Evolutionary conservation across 2,329 filamentous ascomycete genomes (phyloP).

Genomic region (Ophiostoma sp.): DNA sequence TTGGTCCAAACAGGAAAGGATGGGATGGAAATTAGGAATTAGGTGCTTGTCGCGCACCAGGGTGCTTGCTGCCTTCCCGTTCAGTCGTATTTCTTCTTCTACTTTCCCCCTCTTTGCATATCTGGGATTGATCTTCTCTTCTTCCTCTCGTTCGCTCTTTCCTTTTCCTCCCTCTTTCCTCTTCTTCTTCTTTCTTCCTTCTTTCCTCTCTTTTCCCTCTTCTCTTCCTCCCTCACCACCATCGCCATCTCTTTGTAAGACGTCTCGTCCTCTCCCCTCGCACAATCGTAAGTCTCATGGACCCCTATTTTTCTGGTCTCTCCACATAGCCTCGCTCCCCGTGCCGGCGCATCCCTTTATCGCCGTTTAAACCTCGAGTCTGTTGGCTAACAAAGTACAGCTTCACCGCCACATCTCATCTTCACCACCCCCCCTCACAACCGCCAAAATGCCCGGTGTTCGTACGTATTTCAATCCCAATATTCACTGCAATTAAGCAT

Average conservation of each 20-base stretch:
- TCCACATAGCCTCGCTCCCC: neutral
- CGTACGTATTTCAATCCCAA: constrained; percentile 39
- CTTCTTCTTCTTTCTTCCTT: neutral
- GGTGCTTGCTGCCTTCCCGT: constrained; percentile 14
- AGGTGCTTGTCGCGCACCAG: constrained; percentile 8
- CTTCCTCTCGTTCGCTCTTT: constrained; percentile 9
- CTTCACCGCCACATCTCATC: neutral
- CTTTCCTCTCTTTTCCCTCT: neutral
- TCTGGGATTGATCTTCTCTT: neutral
- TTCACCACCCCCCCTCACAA: constrained; percentile 11
- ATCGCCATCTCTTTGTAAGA: constrained; percentile 10
- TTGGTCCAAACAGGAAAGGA: neutral
- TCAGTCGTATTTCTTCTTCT: constrained; percentile 18
- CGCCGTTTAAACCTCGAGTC: neutral
- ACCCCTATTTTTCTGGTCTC: neutral
- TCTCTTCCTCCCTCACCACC: neutral
- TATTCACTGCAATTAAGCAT: neutral
- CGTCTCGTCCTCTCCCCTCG: neutral
- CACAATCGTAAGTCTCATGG: constrained; percentile 14
- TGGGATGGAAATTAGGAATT: constrained; percentile 5
- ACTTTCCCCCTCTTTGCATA: constrained; percentile 20
- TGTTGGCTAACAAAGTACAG: constrained; percentile 7
- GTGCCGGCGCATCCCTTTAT: constrained; percentile 8
- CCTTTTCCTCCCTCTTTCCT: constrained; percentile 8
- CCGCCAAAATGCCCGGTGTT: constrained; percentile 48